Percentiles rank a stretch among this genome's conserved stretches.
Conservation (phyloP, 805 yeast species). For the Clavispora santaluciae region DNA sequence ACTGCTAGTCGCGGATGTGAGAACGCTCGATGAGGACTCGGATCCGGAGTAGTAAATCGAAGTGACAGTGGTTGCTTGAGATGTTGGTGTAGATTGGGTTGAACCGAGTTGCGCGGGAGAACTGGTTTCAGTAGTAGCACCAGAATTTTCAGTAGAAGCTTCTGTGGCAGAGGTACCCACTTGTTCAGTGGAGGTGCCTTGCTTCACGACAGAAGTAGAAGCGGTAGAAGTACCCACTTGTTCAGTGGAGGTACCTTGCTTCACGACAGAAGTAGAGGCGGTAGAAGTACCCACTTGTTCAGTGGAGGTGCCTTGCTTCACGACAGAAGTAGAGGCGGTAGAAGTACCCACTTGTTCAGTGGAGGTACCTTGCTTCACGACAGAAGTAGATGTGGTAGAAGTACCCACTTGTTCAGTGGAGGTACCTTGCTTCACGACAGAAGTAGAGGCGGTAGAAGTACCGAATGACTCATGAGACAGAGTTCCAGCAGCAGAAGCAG, state of each 20-base stretch:
- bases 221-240: background rate
- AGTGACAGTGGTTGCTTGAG: background rate
- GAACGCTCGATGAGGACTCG: too few relatives aligned
- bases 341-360: background rate
- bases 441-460: background rate
- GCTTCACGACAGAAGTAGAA: background rate
- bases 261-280: background rate
- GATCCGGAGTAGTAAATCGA: background rate
- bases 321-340: background rate
- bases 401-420: background rate
- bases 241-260: background rate
- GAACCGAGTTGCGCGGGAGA: too few relatives aligned
- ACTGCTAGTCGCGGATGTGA: background rate
- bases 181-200: background rate
- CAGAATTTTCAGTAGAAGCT: too few relatives aligned
- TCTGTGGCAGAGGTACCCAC: background rate
- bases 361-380: too few relatives aligned
- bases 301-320: background rate
- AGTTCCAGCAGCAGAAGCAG: background rate
- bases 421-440: too few relatives aligned
- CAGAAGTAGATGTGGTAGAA: background rate
- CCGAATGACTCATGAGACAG: background rate
- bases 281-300: background rate
- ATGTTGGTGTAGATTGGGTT: background rate
- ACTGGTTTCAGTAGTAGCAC: too few relatives aligned